Conservation (phyloP, 306 rosid genomes). For the Cyamopsis tetragonoloba region DNA sequence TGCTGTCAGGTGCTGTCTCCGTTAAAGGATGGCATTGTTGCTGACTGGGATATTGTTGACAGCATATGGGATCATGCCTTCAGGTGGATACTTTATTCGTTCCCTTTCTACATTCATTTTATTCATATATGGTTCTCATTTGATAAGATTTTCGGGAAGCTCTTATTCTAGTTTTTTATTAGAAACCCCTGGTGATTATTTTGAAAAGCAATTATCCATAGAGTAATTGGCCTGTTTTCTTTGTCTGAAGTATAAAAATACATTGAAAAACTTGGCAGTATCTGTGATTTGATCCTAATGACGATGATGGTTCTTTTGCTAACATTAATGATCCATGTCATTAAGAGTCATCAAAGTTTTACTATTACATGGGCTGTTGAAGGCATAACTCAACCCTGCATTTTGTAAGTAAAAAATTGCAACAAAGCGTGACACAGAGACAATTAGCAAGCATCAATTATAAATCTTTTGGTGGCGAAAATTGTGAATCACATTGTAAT, state of each 20-base stretch:
- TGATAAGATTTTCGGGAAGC: not conserved
- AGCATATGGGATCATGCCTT: constrained; percentile 98
- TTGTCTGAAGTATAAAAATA: not conserved
- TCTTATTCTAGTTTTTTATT: not conserved
- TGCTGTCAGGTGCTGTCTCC: constrained; percentile 72
- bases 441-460: not conserved
- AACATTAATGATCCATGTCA: not conserved
- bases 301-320: not conserved
- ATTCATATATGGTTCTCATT: not conserved
- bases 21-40: constrained; percentile 81
- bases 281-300: not conserved
- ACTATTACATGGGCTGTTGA: not conserved
- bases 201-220: not conserved
- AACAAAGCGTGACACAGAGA: not conserved
- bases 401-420: not conserved
- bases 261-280: not conserved
- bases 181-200: not conserved
- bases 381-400: not conserved
- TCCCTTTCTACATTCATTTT: not conserved
- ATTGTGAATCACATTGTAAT: not conserved
- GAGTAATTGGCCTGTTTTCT: not conserved
- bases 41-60: constrained; percentile 97
- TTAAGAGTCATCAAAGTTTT: not conserved
- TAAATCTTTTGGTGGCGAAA: not conserved
- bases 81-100: constrained; percentile 41